Evolutionary conservation across 805 yeast genomes (phyloP), one percentile per base, ranked within the genome.

Genomic region (Brettanomyces naardenensis): DNA sequence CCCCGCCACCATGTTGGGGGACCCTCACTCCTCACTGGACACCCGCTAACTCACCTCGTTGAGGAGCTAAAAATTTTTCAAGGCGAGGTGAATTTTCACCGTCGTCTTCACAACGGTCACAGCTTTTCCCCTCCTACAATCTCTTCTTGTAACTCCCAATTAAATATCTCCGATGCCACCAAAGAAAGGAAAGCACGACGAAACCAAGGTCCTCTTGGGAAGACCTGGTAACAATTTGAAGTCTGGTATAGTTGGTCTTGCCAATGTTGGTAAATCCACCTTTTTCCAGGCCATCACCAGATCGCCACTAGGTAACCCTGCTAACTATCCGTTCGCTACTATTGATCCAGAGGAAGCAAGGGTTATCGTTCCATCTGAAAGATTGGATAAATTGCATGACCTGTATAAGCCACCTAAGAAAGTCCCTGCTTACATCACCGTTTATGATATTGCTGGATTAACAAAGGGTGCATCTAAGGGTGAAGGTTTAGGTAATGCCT

Each of bases 331-430:
- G 19, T 90, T 87, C 60, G 98, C 98, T 31, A 90, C 98, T 40
- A 87, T 87, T 59, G 96, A 90, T 52, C 97, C 98, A 38, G 97
- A 92, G 68, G 96, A 90, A 68, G 96, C 97, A 33, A 78, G 95
- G 60, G 95, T 90, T 39, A 77, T 80, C 48, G 97, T 92, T 43
- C 96, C 96, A 53, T 85, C 95, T 44, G 75, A 82, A 44, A 78
- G 95, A 61, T 78, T 92, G 54, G 95, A 90, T 53, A 73, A 70
- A 44, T 72, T 92, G 37, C 72, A 75, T 53, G 74, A 74, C 36
- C 65, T 82, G 53, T 92, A 87, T 72, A 72, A 75, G 42, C 90
- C 97, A 43, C 83, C 86, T 54, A 74, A 83, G 51, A 78, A 78
- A 58, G 88, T 90, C 43, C 97, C 97, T 43, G 96, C 97, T 14